Base-by-base conservation (phyloP, 192 early-diverging fungal genomes). In the Podila minutissima region DNA sequence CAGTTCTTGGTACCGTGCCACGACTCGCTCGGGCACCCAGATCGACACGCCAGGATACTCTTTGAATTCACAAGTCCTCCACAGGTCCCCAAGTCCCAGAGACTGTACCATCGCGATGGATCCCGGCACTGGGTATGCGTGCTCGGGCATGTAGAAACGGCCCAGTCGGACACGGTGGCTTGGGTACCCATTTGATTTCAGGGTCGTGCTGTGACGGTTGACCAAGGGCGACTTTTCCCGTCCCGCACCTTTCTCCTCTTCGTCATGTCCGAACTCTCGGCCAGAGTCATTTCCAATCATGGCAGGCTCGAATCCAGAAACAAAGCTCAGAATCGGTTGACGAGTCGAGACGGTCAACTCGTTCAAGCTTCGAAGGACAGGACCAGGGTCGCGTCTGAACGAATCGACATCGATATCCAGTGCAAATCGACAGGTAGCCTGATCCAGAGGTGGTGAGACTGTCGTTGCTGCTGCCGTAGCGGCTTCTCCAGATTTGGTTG, bases 341-440 rank as follows among this genome's bases (percentile, higher is more conserved):
- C 55, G 38, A 32, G 65, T 68, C 19, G 67, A 67, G 38, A 79
- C 35, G 6, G 69, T 77, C 41, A 77, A 32, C 11, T 63, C 65
- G 9, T 77, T 69, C 5, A 71, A 28, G 12, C 29, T 22, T n/a
- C 64, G 57, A 17, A 71, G 35, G 24, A 55, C 64, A 5, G 64
- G 76, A 8, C 67, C 76, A 26, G 76, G 76, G 28, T 79, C 76
- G 13, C 76, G 48, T 24, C 65, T 41, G 38, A 64, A 79, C 5
- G 53, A 46, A 59, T 79, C 76, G n/a, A 68, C 61, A 24, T 79
- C 70, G 26, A 79, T 72, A 26, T 79, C 70, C 26, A 79, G 38
- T 0, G 60, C 70, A 59, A 57, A 66, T 49, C 70, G 29, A 62
- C 75, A 77, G 4, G 75, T 55, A 10, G 24, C 19, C 0, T 22